phyloP scores from a whole-genome alignment of 139 green algal species.

The Chlamydomonas schloesseri region DNA sequence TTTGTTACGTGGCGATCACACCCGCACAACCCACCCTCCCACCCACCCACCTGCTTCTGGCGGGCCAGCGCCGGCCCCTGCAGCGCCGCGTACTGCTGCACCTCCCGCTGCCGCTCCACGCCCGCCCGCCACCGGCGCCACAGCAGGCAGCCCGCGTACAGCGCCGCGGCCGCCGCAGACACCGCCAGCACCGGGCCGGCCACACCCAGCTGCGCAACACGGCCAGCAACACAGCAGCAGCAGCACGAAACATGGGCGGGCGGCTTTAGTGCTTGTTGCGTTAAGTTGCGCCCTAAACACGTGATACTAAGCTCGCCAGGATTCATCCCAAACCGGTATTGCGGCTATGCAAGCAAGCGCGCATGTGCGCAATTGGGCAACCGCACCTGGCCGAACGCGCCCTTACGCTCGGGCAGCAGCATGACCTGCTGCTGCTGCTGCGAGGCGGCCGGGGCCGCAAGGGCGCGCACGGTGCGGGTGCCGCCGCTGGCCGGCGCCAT shows the following conservation, averaged over 20 bases:
- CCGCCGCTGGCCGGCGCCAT: not conserved
- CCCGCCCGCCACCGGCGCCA: not conserved
- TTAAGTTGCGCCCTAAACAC: no score
- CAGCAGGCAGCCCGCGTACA: not conserved
- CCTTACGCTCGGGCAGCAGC: no score
- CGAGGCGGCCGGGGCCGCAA: not conserved
- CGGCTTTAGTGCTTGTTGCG: no score
- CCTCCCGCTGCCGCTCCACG: not conserved
- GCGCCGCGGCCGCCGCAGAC: not conserved
- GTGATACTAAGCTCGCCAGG: no score
- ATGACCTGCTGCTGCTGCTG: not conserved
- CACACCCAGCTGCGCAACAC: not conserved
- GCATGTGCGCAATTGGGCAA: no score
- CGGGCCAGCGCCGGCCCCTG: not conserved
- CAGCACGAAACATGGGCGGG: no score
- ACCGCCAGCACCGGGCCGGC: not conserved
- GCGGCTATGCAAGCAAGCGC: no score
- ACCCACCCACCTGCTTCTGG: constrained; percentile 16
- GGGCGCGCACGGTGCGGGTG: not conserved
- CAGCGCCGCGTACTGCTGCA: not conserved
- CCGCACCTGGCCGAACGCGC: no score
- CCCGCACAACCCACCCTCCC: not conserved
- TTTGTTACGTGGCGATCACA: no score
- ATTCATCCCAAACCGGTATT: no score
- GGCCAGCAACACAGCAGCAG: not conserved